Evolutionary conservation across 768 basidiomycete species (phyloP).

Genomic region (Suillus brevipes): DNA sequence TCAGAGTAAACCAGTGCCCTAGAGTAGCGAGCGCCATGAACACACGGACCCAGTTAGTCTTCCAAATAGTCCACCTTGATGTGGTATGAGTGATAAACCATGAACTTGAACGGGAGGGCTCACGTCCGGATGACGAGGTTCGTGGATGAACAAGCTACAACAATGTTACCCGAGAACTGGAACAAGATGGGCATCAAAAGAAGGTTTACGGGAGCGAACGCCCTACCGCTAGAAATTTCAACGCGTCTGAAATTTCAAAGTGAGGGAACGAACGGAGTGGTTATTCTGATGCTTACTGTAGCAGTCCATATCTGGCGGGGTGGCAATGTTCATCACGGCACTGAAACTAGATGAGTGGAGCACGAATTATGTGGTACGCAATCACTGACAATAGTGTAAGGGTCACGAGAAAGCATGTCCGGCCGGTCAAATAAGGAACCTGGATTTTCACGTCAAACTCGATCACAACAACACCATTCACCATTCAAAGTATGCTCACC

Average conservation of each 20-base stretch:
- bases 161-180: conserved; percentile 19
- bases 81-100: neutral
- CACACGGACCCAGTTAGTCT: conserved; percentile 16
- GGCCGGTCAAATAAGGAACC: conserved; percentile 29
- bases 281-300: conserved; percentile 17
- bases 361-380: neutral
- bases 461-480: neutral
- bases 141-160: conserved; percentile 19
- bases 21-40: conserved; percentile 14
- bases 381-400: conserved; percentile 21
- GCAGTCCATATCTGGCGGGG: conserved; percentile 6
- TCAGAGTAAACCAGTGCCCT: conserved; percentile 27
- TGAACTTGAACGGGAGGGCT: conserved; percentile 5
- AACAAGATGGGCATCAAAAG: neutral
- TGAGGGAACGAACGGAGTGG: neutral
- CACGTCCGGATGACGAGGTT: conserved; percentile 34
- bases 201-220: neutral
- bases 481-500: conserved; percentile 15
- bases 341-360: conserved; percentile 10
- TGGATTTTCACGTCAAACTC: conserved; percentile 5
- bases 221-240: conserved; percentile 16
- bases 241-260: conserved; percentile 13
- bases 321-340: neutral
- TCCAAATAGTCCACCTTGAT: conserved; percentile 32
- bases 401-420: conserved; percentile 16